These are phyloP conservation scores for Angophora floribunda DNA, from an alignment of 345 rosid genomes.

Conservation along the genomic window DNA sequence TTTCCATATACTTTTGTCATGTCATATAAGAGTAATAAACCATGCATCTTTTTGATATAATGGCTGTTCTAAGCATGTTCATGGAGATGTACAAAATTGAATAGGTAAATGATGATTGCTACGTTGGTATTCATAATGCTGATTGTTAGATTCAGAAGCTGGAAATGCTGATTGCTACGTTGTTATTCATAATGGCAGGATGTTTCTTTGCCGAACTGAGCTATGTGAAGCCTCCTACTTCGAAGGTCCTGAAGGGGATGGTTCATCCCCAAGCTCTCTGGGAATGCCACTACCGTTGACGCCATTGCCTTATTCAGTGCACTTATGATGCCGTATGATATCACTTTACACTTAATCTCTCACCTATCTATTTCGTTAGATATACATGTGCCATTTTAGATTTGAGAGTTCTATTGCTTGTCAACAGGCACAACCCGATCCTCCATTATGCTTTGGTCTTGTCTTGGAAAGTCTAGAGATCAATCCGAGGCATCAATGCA, in stretches of 20 bases:
- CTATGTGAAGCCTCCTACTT: conserved; percentile 23
- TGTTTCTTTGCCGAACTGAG: conserved; percentile 35
- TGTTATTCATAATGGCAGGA: conserved; percentile 25
- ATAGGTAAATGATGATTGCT: no score
- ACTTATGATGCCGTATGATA: conserved; percentile 33
- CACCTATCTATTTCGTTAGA: background rate
- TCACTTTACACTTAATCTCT: background rate
- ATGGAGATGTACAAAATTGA: no score
- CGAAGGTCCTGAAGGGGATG: conserved; percentile 17
- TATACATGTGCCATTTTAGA: background rate
- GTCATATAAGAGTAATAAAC: no score
- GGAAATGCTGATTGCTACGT: conserved; percentile 17
- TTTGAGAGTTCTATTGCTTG: background rate
- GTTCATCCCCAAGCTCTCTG: conserved; percentile 36
- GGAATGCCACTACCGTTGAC: background rate
- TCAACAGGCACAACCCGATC: conserved; percentile 31
- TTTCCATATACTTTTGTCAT: no score
- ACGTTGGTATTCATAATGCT: no score
- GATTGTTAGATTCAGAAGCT: conserved; percentile 20
- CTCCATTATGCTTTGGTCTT: conserved; percentile 37
- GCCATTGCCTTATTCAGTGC: conserved; percentile 38
- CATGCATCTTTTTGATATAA: no score
- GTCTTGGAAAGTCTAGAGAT: no score
- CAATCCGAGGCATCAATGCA: no score
- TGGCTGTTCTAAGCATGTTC: no score